Conservation (phyloP, 306 rosid species). For the Cicer pinnatifidum region DNA sequence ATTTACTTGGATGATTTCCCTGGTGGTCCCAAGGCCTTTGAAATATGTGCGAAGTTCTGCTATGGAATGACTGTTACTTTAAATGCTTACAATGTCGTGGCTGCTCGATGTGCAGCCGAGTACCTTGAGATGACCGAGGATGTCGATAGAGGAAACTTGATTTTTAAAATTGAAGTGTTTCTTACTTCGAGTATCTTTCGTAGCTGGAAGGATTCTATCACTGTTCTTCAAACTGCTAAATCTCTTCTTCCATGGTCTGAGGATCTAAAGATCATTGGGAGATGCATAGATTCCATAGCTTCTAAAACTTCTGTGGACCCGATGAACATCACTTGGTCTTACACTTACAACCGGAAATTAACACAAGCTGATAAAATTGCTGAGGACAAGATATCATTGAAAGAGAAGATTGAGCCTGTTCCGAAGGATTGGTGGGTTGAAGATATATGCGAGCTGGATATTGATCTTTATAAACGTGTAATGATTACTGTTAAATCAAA, state of each 20-base stretch:
- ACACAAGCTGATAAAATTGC: conserved; percentile 62
- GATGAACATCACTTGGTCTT: conserved; percentile 81
- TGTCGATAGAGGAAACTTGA: conserved; percentile 78
- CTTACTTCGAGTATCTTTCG: conserved; percentile 89
- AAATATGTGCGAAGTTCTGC: conserved; percentile 93
- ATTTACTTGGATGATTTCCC: conserved; percentile 74
- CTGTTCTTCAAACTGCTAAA: conserved; percentile 88
- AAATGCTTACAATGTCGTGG: conserved; percentile 94
- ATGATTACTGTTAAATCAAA: conserved; percentile 84
- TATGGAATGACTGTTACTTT: conserved; percentile 97
- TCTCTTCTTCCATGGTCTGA: conserved; percentile 94
- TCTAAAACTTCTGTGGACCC: conserved; percentile 93
- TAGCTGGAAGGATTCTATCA: conserved; percentile 97
- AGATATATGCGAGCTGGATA: conserved; percentile 93
- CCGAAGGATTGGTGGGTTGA: conserved; percentile 99
- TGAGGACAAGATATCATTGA: conserved; percentile 59
- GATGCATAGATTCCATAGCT: conserved; percentile 96
- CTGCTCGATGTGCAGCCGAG: conserved; percentile 95
- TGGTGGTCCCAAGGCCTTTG: conserved; percentile 92
- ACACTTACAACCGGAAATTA: conserved; percentile 79
- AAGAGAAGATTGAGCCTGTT: conserved; percentile 63
- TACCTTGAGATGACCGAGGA: conserved; percentile 92
- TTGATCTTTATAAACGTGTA: conserved; percentile 82
- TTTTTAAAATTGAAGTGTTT: conserved; percentile 92
- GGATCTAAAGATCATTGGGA: conserved; percentile 82